These are phyloP conservation scores for Suillus spraguei DNA, from an alignment of 768 basidiomycete genomes.

Conservation along the genomic window DNA sequence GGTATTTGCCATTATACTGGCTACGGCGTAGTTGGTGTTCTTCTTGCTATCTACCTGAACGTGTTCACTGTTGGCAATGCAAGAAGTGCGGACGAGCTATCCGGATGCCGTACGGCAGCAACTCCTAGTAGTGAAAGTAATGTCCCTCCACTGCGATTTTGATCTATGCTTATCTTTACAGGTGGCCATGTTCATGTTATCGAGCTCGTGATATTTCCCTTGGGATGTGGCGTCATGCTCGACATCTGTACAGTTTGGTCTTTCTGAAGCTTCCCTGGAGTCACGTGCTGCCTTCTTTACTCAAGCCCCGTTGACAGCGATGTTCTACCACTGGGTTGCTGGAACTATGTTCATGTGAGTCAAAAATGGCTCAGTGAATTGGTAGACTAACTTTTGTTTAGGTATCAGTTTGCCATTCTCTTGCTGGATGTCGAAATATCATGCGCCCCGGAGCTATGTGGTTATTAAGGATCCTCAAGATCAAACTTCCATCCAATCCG, in stretches of 20 bases:
- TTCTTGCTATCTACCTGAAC: constrained; percentile 71
- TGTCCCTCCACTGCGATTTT: neutral
- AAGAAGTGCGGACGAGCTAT: constrained; percentile 70
- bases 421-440: constrained; percentile 77
- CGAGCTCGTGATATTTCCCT: constrained; percentile 86
- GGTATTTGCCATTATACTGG: constrained; percentile 69
- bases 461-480: constrained; percentile 95
- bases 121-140: constrained; percentile 84
- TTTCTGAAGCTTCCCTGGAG: constrained; percentile 72
- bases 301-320: constrained; percentile 77
- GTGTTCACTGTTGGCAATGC: constrained; percentile 77
- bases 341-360: constrained; percentile 92
- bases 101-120: constrained; percentile 81
- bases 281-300: constrained; percentile 66
- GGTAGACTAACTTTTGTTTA: constrained; percentile 27
- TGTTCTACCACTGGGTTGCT: constrained; percentile 91
- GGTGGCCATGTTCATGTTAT: constrained; percentile 94
- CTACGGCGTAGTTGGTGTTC: constrained; percentile 63
- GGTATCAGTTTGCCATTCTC: constrained; percentile 91
- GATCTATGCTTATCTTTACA: constrained; percentile 32
- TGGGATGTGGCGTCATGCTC: constrained; percentile 84
- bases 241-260: constrained; percentile 83
- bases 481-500: constrained; percentile 92
- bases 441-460: constrained; percentile 94
- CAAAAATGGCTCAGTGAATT: neutral